Conservation (phyloP, 148 eudicot species). For the Fagopyrum esculentum region DNA sequence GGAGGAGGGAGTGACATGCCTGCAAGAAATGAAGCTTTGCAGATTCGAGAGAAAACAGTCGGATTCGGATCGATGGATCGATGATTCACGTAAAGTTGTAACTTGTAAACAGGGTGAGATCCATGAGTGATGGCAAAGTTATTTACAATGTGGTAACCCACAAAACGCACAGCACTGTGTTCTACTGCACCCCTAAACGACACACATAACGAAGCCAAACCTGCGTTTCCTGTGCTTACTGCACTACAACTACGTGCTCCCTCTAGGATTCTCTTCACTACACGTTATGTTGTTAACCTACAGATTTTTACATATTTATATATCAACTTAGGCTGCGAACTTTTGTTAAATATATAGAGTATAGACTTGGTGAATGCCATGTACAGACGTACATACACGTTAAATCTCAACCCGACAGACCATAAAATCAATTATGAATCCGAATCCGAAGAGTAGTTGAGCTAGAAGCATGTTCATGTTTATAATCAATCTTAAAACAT, state of each 20-base stretch:
- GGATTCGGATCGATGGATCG: constrained; percentile 2
- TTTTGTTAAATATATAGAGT: no score
- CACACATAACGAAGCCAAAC: neutral
- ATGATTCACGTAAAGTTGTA: neutral
- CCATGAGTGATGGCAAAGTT: neutral
- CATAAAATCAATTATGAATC: no score
- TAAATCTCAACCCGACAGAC: no score
- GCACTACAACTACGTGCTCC: neutral
- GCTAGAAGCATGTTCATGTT: no score
- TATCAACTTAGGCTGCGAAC: no score
- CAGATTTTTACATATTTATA: no score
- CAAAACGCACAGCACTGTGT: neutral
- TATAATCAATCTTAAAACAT: no score
- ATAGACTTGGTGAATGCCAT: no score
- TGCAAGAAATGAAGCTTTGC: constrained; percentile 11
- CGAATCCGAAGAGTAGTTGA: no score
- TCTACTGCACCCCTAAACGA: constrained; percentile 6
- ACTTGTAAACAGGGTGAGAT: neutral
- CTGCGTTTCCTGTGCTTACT: neutral
- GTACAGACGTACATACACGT: no score
- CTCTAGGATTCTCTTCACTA: neutral
- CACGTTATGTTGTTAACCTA: neutral
- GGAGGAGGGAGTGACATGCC: constrained; percentile 7
- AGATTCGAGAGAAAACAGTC: constrained; percentile 1
- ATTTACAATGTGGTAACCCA: neutral